Conservation (phyloP, 2,329 filamentous ascomycete species). For the Botrytis paeoniae region DNA sequence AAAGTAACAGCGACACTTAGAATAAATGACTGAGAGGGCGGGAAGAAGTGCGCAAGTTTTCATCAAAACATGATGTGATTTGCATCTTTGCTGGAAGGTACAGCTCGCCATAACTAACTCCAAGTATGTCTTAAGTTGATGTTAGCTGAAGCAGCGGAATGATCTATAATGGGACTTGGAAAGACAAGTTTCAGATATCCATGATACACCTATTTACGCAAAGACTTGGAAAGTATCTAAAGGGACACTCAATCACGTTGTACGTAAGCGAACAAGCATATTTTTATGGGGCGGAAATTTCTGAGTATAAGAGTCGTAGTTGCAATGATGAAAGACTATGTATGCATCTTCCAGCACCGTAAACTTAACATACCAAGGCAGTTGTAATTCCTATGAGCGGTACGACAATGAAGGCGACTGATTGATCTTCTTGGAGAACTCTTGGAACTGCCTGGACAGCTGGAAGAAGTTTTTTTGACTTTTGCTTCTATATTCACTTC, state of each 20-base stretch:
- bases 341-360: no score
- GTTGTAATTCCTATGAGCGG: neutral
- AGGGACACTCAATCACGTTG: neutral
- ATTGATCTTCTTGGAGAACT: neutral
- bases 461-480: fast-evolving
- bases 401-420: neutral
- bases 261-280: neutral
- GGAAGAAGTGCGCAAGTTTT: neutral
- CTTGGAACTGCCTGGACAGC: fast-evolving
- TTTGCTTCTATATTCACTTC: neutral
- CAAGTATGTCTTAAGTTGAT: fast-evolving
- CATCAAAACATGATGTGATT: neutral
- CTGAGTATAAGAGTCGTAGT: neutral
- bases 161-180: no score
- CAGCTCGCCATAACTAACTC: neutral
- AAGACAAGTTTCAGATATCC: no score
- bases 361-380: no score
- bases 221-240: no score
- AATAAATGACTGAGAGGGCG: neutral
- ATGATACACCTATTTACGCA: no score
- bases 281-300: neutral
- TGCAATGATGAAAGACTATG: neutral
- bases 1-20: neutral
- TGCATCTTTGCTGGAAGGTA: neutral
- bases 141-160: neutral